Base-by-base conservation (phyloP, 805 yeast species). In the Wickerhamomyces mucosus region DNA sequence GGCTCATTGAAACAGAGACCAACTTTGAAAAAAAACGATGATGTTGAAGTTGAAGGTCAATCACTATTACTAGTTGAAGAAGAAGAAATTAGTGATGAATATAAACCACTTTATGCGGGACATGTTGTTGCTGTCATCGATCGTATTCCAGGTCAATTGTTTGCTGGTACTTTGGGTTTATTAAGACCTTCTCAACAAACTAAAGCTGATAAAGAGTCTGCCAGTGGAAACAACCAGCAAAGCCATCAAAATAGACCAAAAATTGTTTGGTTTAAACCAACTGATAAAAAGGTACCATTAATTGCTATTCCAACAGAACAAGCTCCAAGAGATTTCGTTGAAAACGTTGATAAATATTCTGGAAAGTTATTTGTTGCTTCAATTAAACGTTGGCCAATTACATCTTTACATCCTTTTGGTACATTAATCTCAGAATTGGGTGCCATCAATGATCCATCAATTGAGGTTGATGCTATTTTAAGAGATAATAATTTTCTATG, bases 241-340 rank as follows among this genome's bases (percentile, higher is more conserved):
- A 29, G 37, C 23, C 44, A 43, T 20, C 17, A 45, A 40, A 25
- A 43, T 39, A 72, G 73, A 26, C 98, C 98, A 21, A 92, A 92
- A 53, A 92, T 92, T 63, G 96, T 92, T 21, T 92, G 98, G 98
- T 92, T 92, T 57, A 92, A 92, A 54, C 98, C 98, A 23, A 88
- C 96, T 2, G 98, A 92, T 55, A 92, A 92, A 59, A 84, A 94
- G 41, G 98, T 92, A 15, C 98, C 98, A 5, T 67, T 92, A 41
- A 88, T 92, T 63, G 98, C 98, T 12, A 92, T 92, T 41, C 98
- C 98, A 24, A 92, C 96, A 2, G 98, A 92, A 49, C 95, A 92
- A 56, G 98, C 96, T 0, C 98, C 98, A 21, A 73, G 70, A 37
- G 97, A 89, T 55, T 89, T 92, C 58, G 88, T 92, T 26, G 95